Conservation (phyloP, 2,329 filamentous ascomycete genomes). For the Fusarium gaditjirri region DNA sequence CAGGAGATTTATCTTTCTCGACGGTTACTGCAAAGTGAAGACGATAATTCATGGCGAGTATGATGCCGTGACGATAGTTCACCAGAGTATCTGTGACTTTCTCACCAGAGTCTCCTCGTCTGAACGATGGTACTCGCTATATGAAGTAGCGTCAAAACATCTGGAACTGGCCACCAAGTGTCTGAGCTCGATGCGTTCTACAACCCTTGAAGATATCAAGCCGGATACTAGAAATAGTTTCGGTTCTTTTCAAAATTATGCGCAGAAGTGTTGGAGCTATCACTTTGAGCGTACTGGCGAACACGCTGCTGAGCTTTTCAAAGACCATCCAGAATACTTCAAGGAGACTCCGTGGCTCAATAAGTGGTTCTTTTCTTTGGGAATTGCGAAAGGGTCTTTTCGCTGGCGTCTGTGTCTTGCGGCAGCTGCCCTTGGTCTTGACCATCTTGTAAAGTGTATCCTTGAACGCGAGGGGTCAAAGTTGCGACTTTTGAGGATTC, state of each 20-base stretch:
- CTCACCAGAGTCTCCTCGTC: background rate
- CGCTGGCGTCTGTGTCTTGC: background rate
- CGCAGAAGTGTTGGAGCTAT: background rate
- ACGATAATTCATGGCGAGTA: background rate
- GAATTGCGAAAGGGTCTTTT: background rate
- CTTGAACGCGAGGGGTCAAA: background rate
- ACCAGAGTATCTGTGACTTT: background rate
- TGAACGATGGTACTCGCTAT: background rate
- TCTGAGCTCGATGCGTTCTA: background rate
- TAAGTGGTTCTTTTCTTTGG: background rate
- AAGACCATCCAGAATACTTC: background rate
- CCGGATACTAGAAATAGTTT: fast-evolving
- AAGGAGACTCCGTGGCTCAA: background rate
- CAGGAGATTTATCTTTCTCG: no score
- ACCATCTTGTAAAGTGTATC: background rate
- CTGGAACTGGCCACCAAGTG: background rate
- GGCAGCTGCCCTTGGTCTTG: background rate
- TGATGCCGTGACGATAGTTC: background rate
- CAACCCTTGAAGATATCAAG: background rate
- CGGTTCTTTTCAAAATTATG: background rate
- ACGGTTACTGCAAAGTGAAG: no score
- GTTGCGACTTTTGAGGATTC: background rate
- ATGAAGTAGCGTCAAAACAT: background rate
- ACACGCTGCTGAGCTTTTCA: background rate
- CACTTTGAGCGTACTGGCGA: background rate